These are phyloP conservation scores for Citrus sp. DNA, from an alignment of 345 rosid species.

Conservation along the genomic window DNA sequence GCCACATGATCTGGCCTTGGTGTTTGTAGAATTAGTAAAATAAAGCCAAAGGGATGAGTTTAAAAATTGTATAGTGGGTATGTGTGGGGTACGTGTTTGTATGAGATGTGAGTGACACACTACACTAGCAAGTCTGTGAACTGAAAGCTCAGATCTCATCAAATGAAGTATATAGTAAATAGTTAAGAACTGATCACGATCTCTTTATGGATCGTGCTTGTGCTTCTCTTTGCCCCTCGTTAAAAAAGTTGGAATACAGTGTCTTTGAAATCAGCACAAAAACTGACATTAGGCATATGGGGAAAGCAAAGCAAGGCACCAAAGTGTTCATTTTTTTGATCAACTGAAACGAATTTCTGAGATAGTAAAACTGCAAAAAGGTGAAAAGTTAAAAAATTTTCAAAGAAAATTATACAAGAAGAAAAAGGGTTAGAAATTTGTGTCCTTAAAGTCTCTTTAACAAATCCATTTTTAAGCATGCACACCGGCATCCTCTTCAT, in stretches of 20 bases:
- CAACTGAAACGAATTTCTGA: neutral
- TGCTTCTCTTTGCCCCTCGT: conserved; percentile 4
- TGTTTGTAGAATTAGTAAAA: conserved; percentile 6
- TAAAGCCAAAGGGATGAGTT: conserved; percentile 10
- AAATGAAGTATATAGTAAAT: too few relatives aligned
- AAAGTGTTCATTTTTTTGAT: neutral
- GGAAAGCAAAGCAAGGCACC: neutral
- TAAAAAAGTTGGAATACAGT: neutral
- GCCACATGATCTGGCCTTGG: conserved; percentile 32
- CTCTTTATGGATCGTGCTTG: neutral
- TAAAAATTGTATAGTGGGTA: conserved; percentile 28
- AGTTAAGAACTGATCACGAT: too few relatives aligned
- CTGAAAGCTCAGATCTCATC: conserved; percentile 48
- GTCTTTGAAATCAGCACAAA: conserved; percentile 25
- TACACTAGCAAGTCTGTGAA: conserved; percentile 1
- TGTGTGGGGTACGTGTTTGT: neutral
- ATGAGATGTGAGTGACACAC: conserved; percentile 27
- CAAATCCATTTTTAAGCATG: conserved; percentile 18
- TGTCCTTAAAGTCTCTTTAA: conserved; percentile 43
- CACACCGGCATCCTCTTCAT: conserved; percentile 12
- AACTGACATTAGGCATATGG: conserved; percentile 30
- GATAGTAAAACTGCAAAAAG: conserved; percentile 29
- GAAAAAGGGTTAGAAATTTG: conserved; percentile 47
- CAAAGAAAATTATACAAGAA: conserved; percentile 19
- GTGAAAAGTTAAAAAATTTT: conserved; percentile 2